These are phyloP conservation scores for Penicillium lividum DNA, from an alignment of 495 filamentous ascomycete species.

Conservation along the genomic window DNA sequence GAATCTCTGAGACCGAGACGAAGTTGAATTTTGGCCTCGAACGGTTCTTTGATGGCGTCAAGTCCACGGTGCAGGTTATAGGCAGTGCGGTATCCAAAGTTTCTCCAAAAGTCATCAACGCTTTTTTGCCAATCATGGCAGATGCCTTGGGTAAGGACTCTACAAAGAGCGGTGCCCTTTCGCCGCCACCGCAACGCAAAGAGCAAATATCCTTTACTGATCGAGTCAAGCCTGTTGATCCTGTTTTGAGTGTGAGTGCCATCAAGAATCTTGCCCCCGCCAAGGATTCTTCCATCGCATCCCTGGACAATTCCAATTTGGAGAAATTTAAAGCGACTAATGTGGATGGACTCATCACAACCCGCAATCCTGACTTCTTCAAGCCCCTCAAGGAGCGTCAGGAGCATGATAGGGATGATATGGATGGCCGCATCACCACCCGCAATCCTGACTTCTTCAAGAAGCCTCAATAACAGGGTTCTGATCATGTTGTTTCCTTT, in stretches of 20 bases:
- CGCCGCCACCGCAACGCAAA: neutral
- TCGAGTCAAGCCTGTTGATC: neutral
- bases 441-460: neutral
- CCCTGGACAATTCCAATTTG: neutral
- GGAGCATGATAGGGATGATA: too few species aligned
- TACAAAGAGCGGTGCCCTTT: neutral
- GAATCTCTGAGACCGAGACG: neutral
- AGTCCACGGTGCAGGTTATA: slow-evolving; percentile 2
- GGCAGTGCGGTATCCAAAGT: neutral
- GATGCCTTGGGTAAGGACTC: neutral
- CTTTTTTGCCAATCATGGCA: slow-evolving; percentile 3
- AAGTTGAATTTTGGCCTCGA: neutral
- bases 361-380: neutral
- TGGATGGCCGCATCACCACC: neutral
- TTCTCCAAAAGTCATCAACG: neutral
- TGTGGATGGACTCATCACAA: neutral
- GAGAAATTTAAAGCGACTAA: neutral
- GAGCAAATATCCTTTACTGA: neutral
- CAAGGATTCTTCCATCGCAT: neutral
- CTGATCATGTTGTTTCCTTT: too few species aligned
- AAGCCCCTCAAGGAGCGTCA: too few species aligned
- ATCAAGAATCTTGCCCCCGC: neutral
- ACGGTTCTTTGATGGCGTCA: neutral
- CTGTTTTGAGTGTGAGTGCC: neutral
- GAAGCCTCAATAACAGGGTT: too few species aligned